Conservation (phyloP, 2,329 filamentous ascomycete species). For the Alternaria sp. region DNA sequence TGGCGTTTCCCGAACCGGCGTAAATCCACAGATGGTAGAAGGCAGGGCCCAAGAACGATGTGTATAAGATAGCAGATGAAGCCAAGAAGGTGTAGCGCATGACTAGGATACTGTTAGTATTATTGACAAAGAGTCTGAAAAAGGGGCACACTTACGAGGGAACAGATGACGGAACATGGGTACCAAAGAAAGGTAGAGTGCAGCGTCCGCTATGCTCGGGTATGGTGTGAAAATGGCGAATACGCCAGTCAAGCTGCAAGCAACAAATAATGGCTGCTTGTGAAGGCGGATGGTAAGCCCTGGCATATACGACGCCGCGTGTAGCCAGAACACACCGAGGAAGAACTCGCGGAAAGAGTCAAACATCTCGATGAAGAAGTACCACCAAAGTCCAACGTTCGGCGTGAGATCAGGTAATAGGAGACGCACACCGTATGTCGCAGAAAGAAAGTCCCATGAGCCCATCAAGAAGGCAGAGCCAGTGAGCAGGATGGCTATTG, state of each 20-base stretch:
- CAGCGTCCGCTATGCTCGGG: conserved; percentile 88
- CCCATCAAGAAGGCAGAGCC: conserved; percentile 76
- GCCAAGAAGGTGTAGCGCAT: conserved; percentile 94
- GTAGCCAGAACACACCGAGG: conserved; percentile 96
- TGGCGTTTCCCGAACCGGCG: conserved; percentile 95
- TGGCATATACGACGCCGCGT: conserved; percentile 87
- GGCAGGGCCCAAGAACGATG: conserved; percentile 85
- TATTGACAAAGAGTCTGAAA: too few relatives aligned
- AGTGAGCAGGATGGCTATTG: conserved; percentile 62
- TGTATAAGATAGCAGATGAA: conserved; percentile 82
- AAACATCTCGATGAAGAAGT: conserved; percentile 99
- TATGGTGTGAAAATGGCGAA: conserved; percentile 98
- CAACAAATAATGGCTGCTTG: conserved; percentile 82
- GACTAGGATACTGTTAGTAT: conserved; percentile 56
- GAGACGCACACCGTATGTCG: conserved; percentile 92
- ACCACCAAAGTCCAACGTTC: conserved; percentile 98
- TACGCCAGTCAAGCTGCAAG: conserved; percentile 84
- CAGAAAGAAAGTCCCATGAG: conserved; percentile 85
- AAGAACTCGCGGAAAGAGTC: conserved; percentile 98
- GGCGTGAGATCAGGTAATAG: conserved; percentile 91
- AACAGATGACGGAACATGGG: conserved; percentile 91
- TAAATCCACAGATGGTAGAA: conserved; percentile 99
- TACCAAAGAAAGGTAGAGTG: conserved; percentile 81
- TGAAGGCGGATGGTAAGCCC: conserved; percentile 83
- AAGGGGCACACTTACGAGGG: conserved; percentile 64